These are phyloP conservation scores for Anisodus acutangulus DNA, from an alignment of 257 asterid genomes.

Conservation along the genomic window DNA sequence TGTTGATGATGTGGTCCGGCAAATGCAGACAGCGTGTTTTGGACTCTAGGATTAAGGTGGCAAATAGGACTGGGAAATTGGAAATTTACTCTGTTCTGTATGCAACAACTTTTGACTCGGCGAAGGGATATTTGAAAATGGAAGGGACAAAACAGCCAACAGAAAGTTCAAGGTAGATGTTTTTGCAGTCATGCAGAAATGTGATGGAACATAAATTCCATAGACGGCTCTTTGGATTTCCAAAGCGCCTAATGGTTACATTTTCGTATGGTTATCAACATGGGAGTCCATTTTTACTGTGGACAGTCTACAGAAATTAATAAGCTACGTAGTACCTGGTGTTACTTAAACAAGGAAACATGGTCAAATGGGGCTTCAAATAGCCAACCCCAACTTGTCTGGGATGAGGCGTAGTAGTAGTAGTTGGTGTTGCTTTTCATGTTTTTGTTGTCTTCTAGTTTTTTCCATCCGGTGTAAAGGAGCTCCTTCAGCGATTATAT, in stretches of 20 bases:
- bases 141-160: constrained; percentile 11
- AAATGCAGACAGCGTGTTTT: not conserved
- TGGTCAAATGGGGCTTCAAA: not conserved
- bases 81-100: constrained; percentile 12
- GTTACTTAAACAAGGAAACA: not conserved
- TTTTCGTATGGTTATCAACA: not conserved
- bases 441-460: not conserved
- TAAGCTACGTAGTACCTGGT: not conserved
- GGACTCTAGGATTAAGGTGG: not conserved
- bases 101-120: not conserved
- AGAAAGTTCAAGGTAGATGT: not conserved
- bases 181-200: not conserved
- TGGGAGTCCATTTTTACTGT: not conserved
- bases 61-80: not conserved
- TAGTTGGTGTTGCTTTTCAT: constrained; percentile 1
- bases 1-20: not conserved
- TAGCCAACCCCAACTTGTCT: not conserved
- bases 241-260: not conserved
- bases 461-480: not conserved
- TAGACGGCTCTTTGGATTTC: not conserved
- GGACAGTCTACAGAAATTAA: not conserved
- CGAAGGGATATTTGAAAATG: not conserved
- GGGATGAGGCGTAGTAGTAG: not conserved
- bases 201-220: not conserved
- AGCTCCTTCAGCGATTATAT: not conserved